phyloP scores from a whole-genome alignment of 148 eudicot species.

The Dysphania ambrosioides region DNA sequence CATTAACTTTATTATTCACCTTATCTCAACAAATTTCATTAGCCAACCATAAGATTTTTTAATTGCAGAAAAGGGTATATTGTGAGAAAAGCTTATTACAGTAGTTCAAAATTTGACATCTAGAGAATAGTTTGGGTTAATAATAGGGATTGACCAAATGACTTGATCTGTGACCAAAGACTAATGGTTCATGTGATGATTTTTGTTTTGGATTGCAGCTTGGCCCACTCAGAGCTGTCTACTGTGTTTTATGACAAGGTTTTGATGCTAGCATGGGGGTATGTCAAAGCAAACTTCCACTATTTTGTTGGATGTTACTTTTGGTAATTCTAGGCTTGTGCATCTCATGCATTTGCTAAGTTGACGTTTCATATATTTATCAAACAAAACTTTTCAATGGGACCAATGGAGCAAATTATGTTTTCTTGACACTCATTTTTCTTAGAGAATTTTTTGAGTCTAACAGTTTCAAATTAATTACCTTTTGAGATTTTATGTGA shows the following conservation, averaged over 20 bases:
- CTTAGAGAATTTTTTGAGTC: too few species aligned
- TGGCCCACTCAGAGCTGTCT: conserved; percentile 86
- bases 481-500: background rate
- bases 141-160: background rate
- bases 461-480: too few species aligned
- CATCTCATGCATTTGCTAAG: background rate
- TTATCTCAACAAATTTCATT: too few species aligned
- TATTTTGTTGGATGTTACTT: background rate
- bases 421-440: background rate
- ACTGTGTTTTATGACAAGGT: conserved; percentile 87
- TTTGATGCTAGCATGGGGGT: conserved; percentile 92
- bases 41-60: background rate
- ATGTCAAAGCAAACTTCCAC: conserved; percentile 26
- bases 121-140: background rate
- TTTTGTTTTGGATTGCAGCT: conserved; percentile 39
- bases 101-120: background rate
- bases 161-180: background rate
- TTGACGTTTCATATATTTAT: background rate
- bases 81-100: background rate
- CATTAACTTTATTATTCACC: too few species aligned
- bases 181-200: conserved; percentile 8
- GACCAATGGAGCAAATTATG: background rate
- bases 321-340: background rate
- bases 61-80: too few species aligned
- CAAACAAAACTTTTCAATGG: background rate